A percentile compares a stretch with the other conserved stretches of the same genome.
Conservation (phyloP, 2,329 filamentous ascomycete species). For the Westerdykella aurantiaca region DNA sequence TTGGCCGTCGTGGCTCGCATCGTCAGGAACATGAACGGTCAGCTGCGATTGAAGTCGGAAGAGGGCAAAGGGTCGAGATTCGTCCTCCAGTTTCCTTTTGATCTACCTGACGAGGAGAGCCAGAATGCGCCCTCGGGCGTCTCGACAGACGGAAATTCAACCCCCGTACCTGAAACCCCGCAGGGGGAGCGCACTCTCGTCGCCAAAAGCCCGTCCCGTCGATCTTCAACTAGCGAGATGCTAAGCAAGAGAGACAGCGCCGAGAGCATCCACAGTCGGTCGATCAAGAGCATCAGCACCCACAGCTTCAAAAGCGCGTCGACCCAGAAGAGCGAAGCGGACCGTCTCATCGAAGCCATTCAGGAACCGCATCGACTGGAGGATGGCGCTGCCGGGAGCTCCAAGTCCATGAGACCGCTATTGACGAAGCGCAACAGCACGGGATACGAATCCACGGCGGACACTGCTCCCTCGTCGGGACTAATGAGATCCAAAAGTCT, state of each 20-base stretch:
- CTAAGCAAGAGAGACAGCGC: conserved; percentile 29
- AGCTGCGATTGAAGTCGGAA: conserved; percentile 77
- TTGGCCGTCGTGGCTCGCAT: conserved; percentile 84
- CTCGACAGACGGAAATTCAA: conserved; percentile 17
- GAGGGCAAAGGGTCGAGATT: conserved; percentile 77
- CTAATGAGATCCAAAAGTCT: conserved; percentile 23
- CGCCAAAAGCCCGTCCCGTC: conserved; percentile 27
- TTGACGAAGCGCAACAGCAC: conserved; percentile 26
- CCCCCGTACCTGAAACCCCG: conserved; percentile 8
- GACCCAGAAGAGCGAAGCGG: conserved; percentile 55
- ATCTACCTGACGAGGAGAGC: conserved; percentile 48
- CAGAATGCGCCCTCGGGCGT: conserved; percentile 1
- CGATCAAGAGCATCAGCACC: conserved; percentile 6
- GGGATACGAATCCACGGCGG: conserved; percentile 3
- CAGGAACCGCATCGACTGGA: conserved; percentile 49
- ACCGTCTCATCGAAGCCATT: conserved; percentile 67
- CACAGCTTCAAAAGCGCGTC: conserved; percentile 43
- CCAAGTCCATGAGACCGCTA: conserved; percentile 18
- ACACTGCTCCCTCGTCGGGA: conserved; percentile 4
- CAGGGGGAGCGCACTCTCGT: conserved; percentile 59
- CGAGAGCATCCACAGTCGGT: conserved; percentile 47
- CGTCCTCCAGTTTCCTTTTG: conserved; percentile 71
- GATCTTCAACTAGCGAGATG: conserved; percentile 12
- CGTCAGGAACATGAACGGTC: conserved; percentile 84
- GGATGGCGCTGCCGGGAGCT: conserved; percentile 13